phyloP scores from a whole-genome alignment of 768 basidiomycete genomes.

The Tricholoma bakamatsutake region DNA sequence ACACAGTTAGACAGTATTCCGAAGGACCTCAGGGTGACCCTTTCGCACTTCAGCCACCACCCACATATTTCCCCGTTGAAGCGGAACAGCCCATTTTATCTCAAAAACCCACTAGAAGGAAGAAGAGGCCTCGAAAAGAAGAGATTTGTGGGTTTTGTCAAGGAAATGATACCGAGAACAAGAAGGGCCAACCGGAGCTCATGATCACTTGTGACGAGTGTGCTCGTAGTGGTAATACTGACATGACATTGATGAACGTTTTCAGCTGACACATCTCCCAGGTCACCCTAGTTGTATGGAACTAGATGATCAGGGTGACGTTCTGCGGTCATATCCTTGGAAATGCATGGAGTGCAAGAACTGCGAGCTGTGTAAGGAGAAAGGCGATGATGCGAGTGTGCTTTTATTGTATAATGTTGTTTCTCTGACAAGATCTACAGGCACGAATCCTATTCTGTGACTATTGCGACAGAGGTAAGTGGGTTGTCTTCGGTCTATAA shows the following conservation, averaged over 20 bases:
- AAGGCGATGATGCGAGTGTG: slow-evolving; percentile 81
- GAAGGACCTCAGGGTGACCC: slow-evolving; percentile 81
- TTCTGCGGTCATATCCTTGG: slow-evolving; percentile 76
- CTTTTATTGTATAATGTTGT: neutral
- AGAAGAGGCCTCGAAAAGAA: slow-evolving; percentile 45
- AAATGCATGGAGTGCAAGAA: slow-evolving; percentile 88
- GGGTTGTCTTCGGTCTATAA: slow-evolving; percentile 7
- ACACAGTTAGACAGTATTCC: slow-evolving; percentile 48
- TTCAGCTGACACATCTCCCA: slow-evolving; percentile 20
- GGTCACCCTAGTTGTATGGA: slow-evolving; percentile 88
- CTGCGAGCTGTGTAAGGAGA: slow-evolving; percentile 81
- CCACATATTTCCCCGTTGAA: slow-evolving; percentile 45
- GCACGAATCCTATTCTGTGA: slow-evolving; percentile 87
- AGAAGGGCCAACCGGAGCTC: slow-evolving; percentile 47
- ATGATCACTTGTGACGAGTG: slow-evolving; percentile 82
- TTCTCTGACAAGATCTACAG: slow-evolving; percentile 32
- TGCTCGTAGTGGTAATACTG: slow-evolving; percentile 67
- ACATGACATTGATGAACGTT: slow-evolving; percentile 5
- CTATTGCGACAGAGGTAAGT: slow-evolving; percentile 81
- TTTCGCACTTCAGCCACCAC: slow-evolving; percentile 61
- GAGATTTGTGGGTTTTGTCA: slow-evolving; percentile 74
- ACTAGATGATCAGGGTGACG: slow-evolving; percentile 48
- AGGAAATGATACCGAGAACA: slow-evolving; percentile 58
- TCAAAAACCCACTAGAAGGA: slow-evolving; percentile 43
- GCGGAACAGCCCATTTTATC: slow-evolving; percentile 35